Evolutionary conservation across 768 basidiomycete genomes (phyloP).

Genomic region (button mushroom (Agaricus bisporus)): DNA sequence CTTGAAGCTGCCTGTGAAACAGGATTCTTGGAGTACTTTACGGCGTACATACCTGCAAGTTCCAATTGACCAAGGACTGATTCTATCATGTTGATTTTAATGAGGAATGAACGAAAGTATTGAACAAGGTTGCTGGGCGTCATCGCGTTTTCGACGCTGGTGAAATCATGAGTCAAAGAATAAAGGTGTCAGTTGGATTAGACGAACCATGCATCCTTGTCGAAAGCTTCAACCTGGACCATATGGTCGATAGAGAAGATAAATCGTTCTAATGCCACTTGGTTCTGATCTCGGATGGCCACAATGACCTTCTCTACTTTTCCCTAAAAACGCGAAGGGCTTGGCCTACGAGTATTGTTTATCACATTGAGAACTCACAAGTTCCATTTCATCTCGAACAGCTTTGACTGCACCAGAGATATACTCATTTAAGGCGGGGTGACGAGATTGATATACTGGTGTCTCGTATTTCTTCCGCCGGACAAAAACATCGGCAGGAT

Average conservation of each 20-base stretch:
- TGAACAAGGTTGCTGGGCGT: slow-evolving; percentile 55
- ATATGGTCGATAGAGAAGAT: slow-evolving; percentile 84
- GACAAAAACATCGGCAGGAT: slow-evolving; percentile 83
- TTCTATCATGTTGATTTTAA: slow-evolving; percentile 77
- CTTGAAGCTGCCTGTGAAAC: slow-evolving; percentile 23
- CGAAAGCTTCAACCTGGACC: slow-evolving; percentile 62
- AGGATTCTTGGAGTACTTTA: not conserved
- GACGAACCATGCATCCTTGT: slow-evolving; percentile 62
- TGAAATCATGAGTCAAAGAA: not conserved
- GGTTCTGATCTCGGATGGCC: slow-evolving; percentile 77
- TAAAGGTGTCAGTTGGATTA: not conserved
- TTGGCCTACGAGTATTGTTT: not conserved
- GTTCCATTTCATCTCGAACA: slow-evolving; percentile 67
- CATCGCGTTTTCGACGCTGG: slow-evolving; percentile 69
- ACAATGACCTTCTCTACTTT: slow-evolving; percentile 75
- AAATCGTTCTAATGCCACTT: slow-evolving; percentile 83
- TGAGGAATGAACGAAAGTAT: slow-evolving; percentile 77
- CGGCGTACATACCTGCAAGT: slow-evolving; percentile 37
- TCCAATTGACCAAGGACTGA: slow-evolving; percentile 58
- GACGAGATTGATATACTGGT: slow-evolving; percentile 90
- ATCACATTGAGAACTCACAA: slow-evolving; percentile 34
- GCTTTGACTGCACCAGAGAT: slow-evolving; percentile 84
- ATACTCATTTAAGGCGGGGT: slow-evolving; percentile 83
- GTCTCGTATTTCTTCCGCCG: slow-evolving; percentile 86
- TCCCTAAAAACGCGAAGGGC: slow-evolving; percentile 39